phyloP scores from a whole-genome alignment of 495 filamentous ascomycete genomes.

The Aspergillus avenaceus region DNA sequence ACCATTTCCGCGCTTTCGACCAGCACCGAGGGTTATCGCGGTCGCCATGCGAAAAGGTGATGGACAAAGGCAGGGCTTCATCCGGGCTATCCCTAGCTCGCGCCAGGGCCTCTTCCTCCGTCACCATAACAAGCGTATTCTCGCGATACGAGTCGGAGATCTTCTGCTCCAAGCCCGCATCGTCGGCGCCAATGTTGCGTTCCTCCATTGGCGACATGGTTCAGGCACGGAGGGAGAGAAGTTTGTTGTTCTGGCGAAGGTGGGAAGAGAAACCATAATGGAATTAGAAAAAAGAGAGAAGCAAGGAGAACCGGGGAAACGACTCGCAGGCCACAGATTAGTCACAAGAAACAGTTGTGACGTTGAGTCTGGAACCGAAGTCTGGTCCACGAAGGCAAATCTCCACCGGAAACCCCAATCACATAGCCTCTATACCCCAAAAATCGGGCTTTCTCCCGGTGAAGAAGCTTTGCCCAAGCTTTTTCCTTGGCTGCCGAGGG shows the following conservation, averaged over 20 bases:
- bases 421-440: background rate
- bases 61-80: slow-evolving; percentile 24
- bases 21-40: slow-evolving; percentile 44
- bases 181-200: background rate
- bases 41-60: slow-evolving; percentile 34
- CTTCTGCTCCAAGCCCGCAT: slow-evolving; percentile 3
- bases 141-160: slow-evolving; percentile 13
- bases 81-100: slow-evolving; percentile 22
- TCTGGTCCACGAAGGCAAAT: background rate
- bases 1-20: slow-evolving; percentile 45
- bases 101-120: slow-evolving; percentile 26
- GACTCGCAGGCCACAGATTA: background rate
- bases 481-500: background rate
- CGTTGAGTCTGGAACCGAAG: background rate
- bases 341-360: background rate
- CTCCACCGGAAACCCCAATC: background rate
- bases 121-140: slow-evolving; percentile 13
- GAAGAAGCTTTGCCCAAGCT: background rate
- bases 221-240: background rate
- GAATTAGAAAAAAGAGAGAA: background rate
- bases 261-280: background rate
- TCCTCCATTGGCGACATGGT: slow-evolving; percentile 9
- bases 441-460: background rate
- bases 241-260: too few relatives aligned
- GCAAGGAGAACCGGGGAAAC: background rate